Base-by-base conservation (phyloP, 2,329 filamentous ascomycete species). In the Diaporthe nobilis region DNA sequence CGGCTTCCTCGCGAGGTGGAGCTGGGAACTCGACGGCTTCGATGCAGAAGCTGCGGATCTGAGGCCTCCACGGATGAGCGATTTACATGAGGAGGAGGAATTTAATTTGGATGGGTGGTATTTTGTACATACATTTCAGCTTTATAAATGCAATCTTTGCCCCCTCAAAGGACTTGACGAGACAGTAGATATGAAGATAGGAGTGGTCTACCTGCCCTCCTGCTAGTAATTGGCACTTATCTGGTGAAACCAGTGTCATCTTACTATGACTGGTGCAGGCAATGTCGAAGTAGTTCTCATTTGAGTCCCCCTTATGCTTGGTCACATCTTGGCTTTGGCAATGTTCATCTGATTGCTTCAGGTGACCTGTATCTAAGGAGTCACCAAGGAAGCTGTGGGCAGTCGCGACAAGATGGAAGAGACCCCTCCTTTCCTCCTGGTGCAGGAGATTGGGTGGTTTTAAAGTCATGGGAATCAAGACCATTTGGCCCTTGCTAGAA, bases 1-100 rank as follows among this genome's bases (percentile, higher is more conserved):
- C 92, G 8, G 90, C 90, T 0, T 79, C 79, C 28, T 72, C 76
- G 25, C 77, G 81, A 39, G 74, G 75, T 5, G 75, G 75, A 3
- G 42, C 31, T 12, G 58, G 58, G 0, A 72, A 75, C 20, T 34
- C 57, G 12, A 76, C 57, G 5, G 60, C 53, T 7, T 63, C 71
- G 3, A 63, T 60, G 51, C 4, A 12, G 4, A 60, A 34, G 51
- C n/a, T 70, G 58, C 22, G 31, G 12, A 25, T 61, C 13, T 60
- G 42, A 53, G 22, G 15, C 22, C 8, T 7, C 6, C 2, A 22
- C 2, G 20, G 20, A 22, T 22, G 20, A 49, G 20, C 20, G 44
- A 1, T 47, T 25, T 39, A 20, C 3, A 17, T 9, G 44, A 42
- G 58, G 37, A 42, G 58, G 37, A 39, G 34, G 22, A 9, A 51